Evolutionary conservation across 768 basidiomycete species (phyloP).

Genomic region (Jaapia argillacea): DNA sequence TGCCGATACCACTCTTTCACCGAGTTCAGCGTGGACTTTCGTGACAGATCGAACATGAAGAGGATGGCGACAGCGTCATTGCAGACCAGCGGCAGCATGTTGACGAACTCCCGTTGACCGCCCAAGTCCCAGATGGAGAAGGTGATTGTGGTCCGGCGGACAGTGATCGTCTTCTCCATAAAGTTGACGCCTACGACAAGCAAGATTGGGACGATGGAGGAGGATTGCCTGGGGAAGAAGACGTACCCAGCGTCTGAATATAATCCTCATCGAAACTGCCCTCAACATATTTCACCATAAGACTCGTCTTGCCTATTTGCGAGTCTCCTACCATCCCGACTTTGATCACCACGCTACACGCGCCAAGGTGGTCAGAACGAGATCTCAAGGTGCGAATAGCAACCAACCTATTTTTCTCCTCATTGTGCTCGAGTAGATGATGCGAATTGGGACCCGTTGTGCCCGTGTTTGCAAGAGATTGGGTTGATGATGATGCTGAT

Average conservation of each 20-base stretch:
- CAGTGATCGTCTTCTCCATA: constrained; percentile 99
- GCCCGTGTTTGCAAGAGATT: constrained; percentile 34
- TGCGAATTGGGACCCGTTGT: constrained; percentile 45
- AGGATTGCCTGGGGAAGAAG: constrained; percentile 1
- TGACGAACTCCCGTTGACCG: constrained; percentile 97
- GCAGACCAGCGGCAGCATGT: constrained; percentile 96
- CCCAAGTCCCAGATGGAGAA: constrained; percentile 99
- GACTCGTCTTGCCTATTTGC: constrained; percentile 97
- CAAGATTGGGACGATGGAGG: constrained; percentile 11
- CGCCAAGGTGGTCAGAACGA: constrained; percentile 3
- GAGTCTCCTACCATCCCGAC: constrained; percentile 99
- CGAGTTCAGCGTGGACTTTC: constrained; percentile 95
- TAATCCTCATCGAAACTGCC: constrained; percentile 99
- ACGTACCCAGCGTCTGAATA: constrained; percentile 94
- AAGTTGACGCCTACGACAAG: constrained; percentile 77
- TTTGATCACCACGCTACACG: constrained; percentile 81
- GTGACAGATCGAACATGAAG: constrained; percentile 99
- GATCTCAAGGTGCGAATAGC: constrained; percentile 2
- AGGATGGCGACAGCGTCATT: constrained; percentile 99
- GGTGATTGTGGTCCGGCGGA: constrained; percentile 96
- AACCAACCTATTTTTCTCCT: constrained; percentile 63
- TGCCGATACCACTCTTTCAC: constrained; percentile 99
- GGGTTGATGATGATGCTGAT: constrained; percentile 37
- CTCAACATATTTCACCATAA: constrained; percentile 99
- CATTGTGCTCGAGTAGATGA: constrained; percentile 44